phyloP scores from a whole-genome alignment of 1,284 basidiomycete genomes.

The Sutorius eximius region DNA sequence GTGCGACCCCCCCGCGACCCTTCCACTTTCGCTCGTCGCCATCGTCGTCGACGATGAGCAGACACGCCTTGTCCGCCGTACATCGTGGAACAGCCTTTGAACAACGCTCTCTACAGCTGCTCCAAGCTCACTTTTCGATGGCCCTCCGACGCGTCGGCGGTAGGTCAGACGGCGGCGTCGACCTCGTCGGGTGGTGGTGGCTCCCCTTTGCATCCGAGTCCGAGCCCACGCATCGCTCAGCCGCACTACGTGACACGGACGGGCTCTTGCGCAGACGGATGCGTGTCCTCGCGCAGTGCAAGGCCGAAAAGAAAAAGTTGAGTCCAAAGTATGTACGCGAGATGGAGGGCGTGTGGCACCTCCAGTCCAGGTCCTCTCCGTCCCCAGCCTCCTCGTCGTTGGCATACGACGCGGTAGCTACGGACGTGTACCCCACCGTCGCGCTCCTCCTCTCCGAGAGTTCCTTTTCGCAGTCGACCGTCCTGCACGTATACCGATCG shows the following conservation, averaged over 20 bases:
- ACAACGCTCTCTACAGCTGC: conserved; percentile 58
- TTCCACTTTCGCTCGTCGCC: not conserved
- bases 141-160: conserved; percentile 76
- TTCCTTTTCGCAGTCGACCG: conserved; percentile 66
- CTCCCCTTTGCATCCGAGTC: conserved; percentile 46
- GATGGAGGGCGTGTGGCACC: conserved; percentile 77
- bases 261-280: conserved; percentile 45
- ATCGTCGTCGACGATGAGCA: not conserved
- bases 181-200: conserved; percentile 94
- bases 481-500: conserved; percentile 69
- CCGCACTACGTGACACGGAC: conserved; percentile 12
- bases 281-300: conserved; percentile 87
- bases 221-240: not conserved
- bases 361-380: conserved; percentile 7
- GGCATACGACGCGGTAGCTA: not conserved
- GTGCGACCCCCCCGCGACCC: conserved; percentile 24
- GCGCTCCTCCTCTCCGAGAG: conserved; percentile 78
- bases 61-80: conserved; percentile 40
- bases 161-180: conserved; percentile 80
- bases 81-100: conserved; percentile 78
- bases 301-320: conserved; percentile 79
- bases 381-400: not conserved
- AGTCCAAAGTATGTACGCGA: conserved; percentile 82
- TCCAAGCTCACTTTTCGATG: conserved; percentile 76
- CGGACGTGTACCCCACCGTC: conserved; percentile 44